Base-by-base conservation (phyloP, 2,329 filamentous ascomycete genomes). In the Colletotrichum simmondsii region DNA sequence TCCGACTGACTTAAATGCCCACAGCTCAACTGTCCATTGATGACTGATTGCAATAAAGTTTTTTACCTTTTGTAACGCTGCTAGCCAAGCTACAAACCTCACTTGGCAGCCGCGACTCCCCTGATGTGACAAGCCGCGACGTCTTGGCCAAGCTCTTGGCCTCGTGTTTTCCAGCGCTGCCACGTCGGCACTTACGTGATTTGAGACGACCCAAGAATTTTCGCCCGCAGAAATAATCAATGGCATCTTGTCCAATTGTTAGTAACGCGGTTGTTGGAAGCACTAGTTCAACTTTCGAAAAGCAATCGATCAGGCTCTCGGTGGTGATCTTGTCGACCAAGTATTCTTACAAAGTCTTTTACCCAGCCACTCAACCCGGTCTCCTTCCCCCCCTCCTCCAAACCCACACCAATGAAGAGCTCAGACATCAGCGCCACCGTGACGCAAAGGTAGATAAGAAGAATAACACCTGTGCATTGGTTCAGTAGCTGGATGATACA, bases 141-240 rank as follows among this genome's bases (percentile, higher is more conserved):
- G 57, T 62, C 65, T 54, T 54, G 64, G 42, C 65, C 28, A 24
- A 28, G 49, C 16, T 11, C 57, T 68, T 61, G 46, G 57, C 65
- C 42, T 35, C 42, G 42, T 49, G 8, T 49, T 19, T n/a, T 49
- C 19, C 42, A 49, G 42, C 42, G 42, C 42, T 49, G 42, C 42
- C 16, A n/a, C 42, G 42, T 49, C 42, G 42, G 42, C 42, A 49
- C 42, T 49, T 19, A 19, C 42, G 42, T n/a, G 42, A 49, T 11
- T 49, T 49, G 42, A 49, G 19, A 49, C 42, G 42, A 49, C 19
- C 42, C 42, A 19, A 19, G 19, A 49, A 49, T n/a, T 49, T 19
- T n/a, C 42, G 16, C 1, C 42, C 42, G 19, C 19, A 49, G 42
- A 4, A 11, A n/a, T 10, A 19, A n/a, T n/a, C 42, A n/a, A 19